phyloP scores from a whole-genome alignment of 441 rosid genomes.

The Viola pubescens region DNA sequence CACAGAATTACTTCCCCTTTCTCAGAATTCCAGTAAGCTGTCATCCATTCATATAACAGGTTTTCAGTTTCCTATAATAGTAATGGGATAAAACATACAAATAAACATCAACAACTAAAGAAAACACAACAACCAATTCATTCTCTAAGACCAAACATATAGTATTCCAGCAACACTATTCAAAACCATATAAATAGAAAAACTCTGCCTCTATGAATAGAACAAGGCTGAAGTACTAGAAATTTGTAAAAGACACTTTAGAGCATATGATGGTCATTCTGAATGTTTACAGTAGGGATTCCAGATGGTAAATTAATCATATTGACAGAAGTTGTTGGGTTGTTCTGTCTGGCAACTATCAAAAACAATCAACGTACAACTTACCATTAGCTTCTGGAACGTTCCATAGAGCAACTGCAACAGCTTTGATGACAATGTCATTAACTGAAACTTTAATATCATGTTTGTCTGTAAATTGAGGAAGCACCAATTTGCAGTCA shows the following conservation, averaged over 20 bases:
- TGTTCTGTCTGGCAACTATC: background rate
- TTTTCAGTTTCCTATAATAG: slow-evolving; percentile 15
- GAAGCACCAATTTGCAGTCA: slow-evolving; percentile 22
- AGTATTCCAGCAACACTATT: background rate
- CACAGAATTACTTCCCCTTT: slow-evolving; percentile 63
- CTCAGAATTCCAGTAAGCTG: slow-evolving; percentile 82
- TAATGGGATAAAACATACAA: background rate
- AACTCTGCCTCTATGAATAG: background rate
- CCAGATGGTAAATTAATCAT: background rate
- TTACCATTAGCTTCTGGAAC: slow-evolving; percentile 93
- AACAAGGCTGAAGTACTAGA: background rate
- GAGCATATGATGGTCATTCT: background rate
- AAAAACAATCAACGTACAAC: slow-evolving; percentile 18
- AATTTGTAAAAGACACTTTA: background rate
- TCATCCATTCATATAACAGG: slow-evolving; percentile 23
- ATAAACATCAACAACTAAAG: background rate
- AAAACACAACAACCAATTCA: background rate
- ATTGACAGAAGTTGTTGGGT: slow-evolving; percentile 6
- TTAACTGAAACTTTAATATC: slow-evolving; percentile 85
- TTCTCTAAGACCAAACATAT: background rate
- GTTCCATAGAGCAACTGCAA: slow-evolving; percentile 74
- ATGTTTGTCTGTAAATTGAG: slow-evolving; percentile 58
- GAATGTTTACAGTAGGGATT: background rate
- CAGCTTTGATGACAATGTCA: slow-evolving; percentile 94
- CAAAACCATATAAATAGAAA: background rate